Percentiles rank a stretch among this genome's conserved stretches.
Conservation (phyloP, 139 green algal species). For the Chlorokybus atmophyticus region DNA sequence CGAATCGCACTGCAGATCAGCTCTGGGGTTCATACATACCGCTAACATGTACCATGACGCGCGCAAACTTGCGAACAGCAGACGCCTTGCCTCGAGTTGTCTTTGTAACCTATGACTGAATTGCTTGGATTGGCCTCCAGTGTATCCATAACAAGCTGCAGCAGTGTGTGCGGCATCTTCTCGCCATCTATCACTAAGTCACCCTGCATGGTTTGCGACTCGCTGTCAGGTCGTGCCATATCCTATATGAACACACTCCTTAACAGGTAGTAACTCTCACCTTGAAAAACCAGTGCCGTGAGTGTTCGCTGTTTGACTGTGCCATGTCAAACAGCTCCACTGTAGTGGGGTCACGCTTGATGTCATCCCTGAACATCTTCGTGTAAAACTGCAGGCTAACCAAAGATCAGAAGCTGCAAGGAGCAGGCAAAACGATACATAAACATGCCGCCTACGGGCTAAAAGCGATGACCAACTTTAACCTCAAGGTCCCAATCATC, state of each 20-base stretch:
- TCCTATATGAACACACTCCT: too few species aligned
- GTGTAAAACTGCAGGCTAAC: slow-evolving; percentile 31
- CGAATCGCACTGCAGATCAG: slow-evolving; percentile 53
- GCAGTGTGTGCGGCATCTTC: slow-evolving; percentile 45
- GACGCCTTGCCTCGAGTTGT: slow-evolving; percentile 77
- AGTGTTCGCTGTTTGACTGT: slow-evolving; percentile 83
- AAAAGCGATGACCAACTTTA: not conserved
- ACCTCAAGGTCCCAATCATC: slow-evolving; percentile 75
- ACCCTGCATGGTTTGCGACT: too few species aligned
- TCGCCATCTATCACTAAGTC: slow-evolving; percentile 81
- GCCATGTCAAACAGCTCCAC: slow-evolving; percentile 99
- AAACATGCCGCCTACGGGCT: not conserved
- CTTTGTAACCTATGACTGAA: slow-evolving; percentile 95
- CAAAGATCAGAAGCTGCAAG: not conserved
- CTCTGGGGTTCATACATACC: not conserved
- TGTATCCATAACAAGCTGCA: slow-evolving; percentile 70
- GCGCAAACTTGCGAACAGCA: too few species aligned
- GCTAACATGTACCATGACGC: too few species aligned
- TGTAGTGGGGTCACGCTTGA: slow-evolving; percentile 90
- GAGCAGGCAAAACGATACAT: not conserved
- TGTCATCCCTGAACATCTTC: slow-evolving; percentile 50
- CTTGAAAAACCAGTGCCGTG: slow-evolving; percentile 42
- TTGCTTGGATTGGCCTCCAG: slow-evolving; percentile 72
- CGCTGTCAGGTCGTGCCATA: too few species aligned
- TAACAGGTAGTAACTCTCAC: too few species aligned